Evolutionary conservation across 306 rosid species (phyloP).

Genomic region (Gillenia trifoliata): DNA sequence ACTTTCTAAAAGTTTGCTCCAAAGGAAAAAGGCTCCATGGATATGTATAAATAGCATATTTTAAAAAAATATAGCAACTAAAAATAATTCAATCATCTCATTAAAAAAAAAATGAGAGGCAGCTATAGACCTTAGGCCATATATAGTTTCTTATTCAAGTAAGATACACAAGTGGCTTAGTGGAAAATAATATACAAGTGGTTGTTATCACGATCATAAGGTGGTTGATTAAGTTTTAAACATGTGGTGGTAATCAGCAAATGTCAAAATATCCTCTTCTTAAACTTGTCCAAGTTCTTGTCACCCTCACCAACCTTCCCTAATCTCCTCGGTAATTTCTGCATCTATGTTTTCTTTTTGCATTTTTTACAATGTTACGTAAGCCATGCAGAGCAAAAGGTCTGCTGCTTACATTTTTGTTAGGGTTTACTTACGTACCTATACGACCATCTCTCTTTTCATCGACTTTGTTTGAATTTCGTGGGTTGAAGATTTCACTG

Average conservation of each 20-base stretch:
- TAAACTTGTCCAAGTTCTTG: conserved; percentile 24
- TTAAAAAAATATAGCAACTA: background rate
- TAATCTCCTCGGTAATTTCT: background rate
- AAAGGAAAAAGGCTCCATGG: conserved; percentile 23
- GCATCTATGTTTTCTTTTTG: background rate
- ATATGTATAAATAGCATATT: conserved; percentile 21
- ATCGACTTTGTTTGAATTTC: conserved; percentile 47
- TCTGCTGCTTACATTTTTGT: background rate
- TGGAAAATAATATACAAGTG: conserved; percentile 19
- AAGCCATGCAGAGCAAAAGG: background rate
- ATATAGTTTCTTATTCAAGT: conserved; percentile 26
- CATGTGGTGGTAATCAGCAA: conserved; percentile 10
- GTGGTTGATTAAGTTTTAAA: conserved; percentile 1
- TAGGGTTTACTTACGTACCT: conserved; percentile 23
- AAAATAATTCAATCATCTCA: conserved; percentile 15
- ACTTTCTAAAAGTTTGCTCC: conserved; percentile 38
- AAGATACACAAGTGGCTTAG: conserved; percentile 24
- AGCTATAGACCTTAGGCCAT: background rate
- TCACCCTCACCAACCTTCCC: conserved; percentile 35
- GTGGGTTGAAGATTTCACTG: conserved; percentile 33
- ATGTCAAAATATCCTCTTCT: conserved; percentile 1
- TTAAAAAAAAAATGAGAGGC: conserved; percentile 2
- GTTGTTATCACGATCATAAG: conserved; percentile 18
- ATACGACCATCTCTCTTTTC: conserved; percentile 57
- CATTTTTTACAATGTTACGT: background rate